Conservation (phyloP, 2,329 filamentous ascomycete species). For the Trichoderma koningii region DNA sequence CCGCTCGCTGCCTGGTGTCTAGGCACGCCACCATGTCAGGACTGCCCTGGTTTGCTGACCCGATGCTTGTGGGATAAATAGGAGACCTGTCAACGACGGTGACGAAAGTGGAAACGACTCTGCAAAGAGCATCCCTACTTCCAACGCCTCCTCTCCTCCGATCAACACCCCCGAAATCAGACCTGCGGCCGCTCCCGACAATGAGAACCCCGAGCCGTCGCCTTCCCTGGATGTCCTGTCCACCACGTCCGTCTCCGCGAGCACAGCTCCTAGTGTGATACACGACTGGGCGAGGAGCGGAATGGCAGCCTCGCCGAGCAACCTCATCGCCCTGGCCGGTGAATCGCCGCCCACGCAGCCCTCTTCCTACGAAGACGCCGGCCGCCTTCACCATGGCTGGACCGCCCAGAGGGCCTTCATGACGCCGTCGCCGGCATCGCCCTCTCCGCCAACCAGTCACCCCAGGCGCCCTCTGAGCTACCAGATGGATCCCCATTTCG, state of each 20-base stretch:
- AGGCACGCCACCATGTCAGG: conserved; percentile 2
- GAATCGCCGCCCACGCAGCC: conserved; percentile 57
- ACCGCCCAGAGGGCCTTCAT: conserved; percentile 50
- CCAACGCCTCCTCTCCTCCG: conserved; percentile 49
- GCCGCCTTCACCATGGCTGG: conserved; percentile 48
- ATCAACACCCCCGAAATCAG: conserved; percentile 51
- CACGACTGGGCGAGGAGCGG: conserved; percentile 50
- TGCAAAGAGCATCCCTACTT: conserved; percentile 42
- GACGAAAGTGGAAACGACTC: conserved; percentile 41
- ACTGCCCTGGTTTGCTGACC: conserved; percentile 29
- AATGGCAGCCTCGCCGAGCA: conserved; percentile 55
- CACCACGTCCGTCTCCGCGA: conserved; percentile 51
- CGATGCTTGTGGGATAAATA: conserved; percentile 31
- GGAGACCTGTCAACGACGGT: conserved; percentile 28
- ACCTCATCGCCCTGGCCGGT: conserved; percentile 53
- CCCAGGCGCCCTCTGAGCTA: conserved; percentile 55
- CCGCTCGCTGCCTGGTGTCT: background rate
- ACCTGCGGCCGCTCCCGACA: conserved; percentile 44
- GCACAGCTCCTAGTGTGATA: conserved; percentile 50
- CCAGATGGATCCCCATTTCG: conserved; percentile 53
- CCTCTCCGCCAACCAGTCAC: conserved; percentile 42
- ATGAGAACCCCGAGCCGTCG: conserved; percentile 49
- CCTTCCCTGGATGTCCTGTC: conserved; percentile 53
- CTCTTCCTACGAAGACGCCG: conserved; percentile 54
- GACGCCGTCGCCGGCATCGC: conserved; percentile 49